Evolutionary conservation across 148 eudicot genomes (phyloP), one percentile per base, ranked within the genome.

Genomic region (Camellia sinensis): DNA sequence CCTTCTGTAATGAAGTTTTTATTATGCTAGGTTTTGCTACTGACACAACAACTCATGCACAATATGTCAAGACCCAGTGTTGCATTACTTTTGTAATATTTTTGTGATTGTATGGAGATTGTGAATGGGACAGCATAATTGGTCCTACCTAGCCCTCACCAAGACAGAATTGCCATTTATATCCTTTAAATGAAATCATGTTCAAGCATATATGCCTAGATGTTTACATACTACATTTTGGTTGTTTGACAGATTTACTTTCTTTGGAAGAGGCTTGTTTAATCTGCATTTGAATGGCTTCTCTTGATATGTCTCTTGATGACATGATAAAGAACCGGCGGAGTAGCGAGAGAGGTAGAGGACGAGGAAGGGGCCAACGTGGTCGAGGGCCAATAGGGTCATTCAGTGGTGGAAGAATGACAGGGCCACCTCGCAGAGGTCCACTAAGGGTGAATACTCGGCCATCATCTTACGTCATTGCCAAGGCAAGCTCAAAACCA

Each of bases 401-500:
- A 79, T 80, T 82, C 82, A 69, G 83, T 60, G 91, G 93, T 80
- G 91, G 97, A 85, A 90, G 91, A 82, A 77, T 86, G 81, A 78
- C 85, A 67, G 91, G 88, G 80, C 79, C 87, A 63, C 90, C 86
- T 84, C 91, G 85, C 70, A 92, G 90, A 67, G 89, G 86, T 15
- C 83, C 86, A 22, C 92, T 92, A 43, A 88, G 94, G 74, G 90
- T 95, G 43, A 92, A 89, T 89, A 80, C 88, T 85, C 90, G 94
- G 59, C 87, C 94, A 6, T 86, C 97, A 77, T 79, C 96, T 74
- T 86, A 81, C 66, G 82, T 88, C 29, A 93, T 93, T 81, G 89
- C 99, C 83, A 95, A 93, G 99, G 99, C 99, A 95, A 95, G 99
- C 93, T 80, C 86, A 62, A 77, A 86, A 88, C 83, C 91, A 82